These are phyloP conservation scores for Aspergillus sp. DNA, from an alignment of 2,329 filamentous ascomycete genomes.

Conservation along the genomic window DNA sequence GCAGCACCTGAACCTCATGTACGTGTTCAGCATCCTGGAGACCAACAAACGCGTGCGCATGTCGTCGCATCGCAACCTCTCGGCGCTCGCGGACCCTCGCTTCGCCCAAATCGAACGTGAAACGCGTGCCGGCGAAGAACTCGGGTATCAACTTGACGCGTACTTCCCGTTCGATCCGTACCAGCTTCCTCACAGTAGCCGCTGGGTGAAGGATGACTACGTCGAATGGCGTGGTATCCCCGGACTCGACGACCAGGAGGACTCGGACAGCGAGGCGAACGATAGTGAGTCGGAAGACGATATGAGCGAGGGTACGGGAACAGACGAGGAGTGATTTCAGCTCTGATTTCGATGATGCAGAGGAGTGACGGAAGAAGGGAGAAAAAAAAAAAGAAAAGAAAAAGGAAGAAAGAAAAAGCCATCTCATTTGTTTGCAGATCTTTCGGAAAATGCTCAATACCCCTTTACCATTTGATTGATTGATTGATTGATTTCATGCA, in stretches of 20 bases:
- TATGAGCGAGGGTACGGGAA: slow-evolving; percentile 43
- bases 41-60: slow-evolving; percentile 88
- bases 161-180: slow-evolving; percentile 99
- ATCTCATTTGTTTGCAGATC: not conserved
- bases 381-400: not conserved
- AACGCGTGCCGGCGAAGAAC: slow-evolving; percentile 64
- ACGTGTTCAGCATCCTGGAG: slow-evolving; percentile 84
- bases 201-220: slow-evolving; percentile 85
- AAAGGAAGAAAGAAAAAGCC: slow-evolving; percentile 10
- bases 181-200: slow-evolving; percentile 79
- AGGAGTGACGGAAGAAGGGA: not conserved
- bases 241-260: slow-evolving; percentile 62
- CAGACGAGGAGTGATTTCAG: slow-evolving; percentile 41
- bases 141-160: slow-evolving; percentile 80
- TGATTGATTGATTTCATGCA: not conserved
- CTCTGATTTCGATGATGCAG: too few relatives aligned
- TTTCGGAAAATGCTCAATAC: not conserved
- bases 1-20: slow-evolving; percentile 81
- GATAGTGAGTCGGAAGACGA: slow-evolving; percentile 32
- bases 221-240: slow-evolving; percentile 75
- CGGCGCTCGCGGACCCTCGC: slow-evolving; percentile 36
- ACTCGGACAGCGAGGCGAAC: slow-evolving; percentile 42
- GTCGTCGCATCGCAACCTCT: slow-evolving; percentile 59
- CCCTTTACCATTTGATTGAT: not conserved
- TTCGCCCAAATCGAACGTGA: slow-evolving; percentile 53